Base-by-base conservation (phyloP, 176 grass and related monocot species). In the Microstegium vimineum region DNA sequence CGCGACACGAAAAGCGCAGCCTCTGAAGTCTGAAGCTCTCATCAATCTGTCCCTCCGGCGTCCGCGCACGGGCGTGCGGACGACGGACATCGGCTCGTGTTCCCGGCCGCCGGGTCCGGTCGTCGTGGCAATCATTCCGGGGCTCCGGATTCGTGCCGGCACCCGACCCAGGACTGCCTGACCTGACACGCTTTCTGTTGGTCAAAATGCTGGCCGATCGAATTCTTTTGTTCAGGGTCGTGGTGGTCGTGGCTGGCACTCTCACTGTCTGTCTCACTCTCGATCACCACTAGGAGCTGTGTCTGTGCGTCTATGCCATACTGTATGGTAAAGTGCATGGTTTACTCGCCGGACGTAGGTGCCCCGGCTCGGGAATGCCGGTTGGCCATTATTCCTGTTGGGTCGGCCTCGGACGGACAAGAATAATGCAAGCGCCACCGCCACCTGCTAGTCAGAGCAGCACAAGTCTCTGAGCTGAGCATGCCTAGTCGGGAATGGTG, bases 11-110 rank as follows among this genome's bases (percentile, higher is more conserved):
- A 18, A 49, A 18, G 4, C 3, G 47, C 49, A 43, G 4, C 35
- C 41, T 83, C 70, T 74, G 70, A 74, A 78, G 37, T n/a, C n/a
- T n/a, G n/a, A n/a, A n/a, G n/a, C n/a, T n/a, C 42, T 74, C 33
- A n/a, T 65, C 32, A 54, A 72, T n/a, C n/a, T n/a, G n/a, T n/a
- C n/a, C n/a, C n/a, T n/a, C n/a, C n/a, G n/a, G n/a, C 51, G 51
- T 56, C 54, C n/a, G n/a, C 73, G 36, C 61, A 79, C 75, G 66
- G 18, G 52, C 4, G 33, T 20, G 25, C 31, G 2, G 54, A 23
- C n/a, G 56, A 26, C n/a, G n/a, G n/a, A n/a, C 56, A n/a, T 43
- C 17, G 26, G 36, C 32, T 54, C 62, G 26, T 60, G 51, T 40
- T 60, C 13, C 22, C 56, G n/a, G n/a, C 56, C 18, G 57, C 33